Percentiles rank a stretch among this genome's conserved stretches.
These are phyloP conservation scores for Pascua guehoae DNA, from an alignment of 1,284 basidiomycete species.

Conservation along the genomic window DNA sequence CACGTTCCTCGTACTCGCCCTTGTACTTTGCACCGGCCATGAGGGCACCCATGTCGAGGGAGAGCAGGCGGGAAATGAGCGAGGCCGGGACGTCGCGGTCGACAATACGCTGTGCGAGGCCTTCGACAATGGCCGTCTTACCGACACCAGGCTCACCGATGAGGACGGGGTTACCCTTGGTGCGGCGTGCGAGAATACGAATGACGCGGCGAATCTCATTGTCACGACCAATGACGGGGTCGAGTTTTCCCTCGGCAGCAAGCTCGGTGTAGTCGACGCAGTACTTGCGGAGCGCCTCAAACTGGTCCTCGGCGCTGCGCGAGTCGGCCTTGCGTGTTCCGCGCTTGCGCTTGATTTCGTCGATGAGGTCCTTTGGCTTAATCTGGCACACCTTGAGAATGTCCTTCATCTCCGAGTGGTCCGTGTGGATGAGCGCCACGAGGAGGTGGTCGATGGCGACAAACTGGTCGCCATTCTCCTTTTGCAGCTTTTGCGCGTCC, in stretches of 20 bases:
- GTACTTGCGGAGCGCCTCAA: slow-evolving; percentile 52
- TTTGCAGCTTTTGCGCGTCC: slow-evolving; percentile 74
- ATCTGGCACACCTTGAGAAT: slow-evolving; percentile 53
- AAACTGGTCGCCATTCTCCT: slow-evolving; percentile 80
- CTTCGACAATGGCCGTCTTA: slow-evolving; percentile 91
- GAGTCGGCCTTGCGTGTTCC: slow-evolving; percentile 56
- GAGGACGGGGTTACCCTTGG: slow-evolving; percentile 58
- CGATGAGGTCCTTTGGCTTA: slow-evolving; percentile 52
- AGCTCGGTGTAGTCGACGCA: slow-evolving; percentile 49
- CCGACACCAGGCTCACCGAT: slow-evolving; percentile 83
- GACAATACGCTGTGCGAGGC: slow-evolving; percentile 91
- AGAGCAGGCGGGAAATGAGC: slow-evolving; percentile 73
- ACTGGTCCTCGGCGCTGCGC: slow-evolving; percentile 53
- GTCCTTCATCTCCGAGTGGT: slow-evolving; percentile 46
- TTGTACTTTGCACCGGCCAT: slow-evolving; percentile 94
- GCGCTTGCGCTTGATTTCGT: slow-evolving; percentile 53
- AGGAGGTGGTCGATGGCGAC: slow-evolving; percentile 85
- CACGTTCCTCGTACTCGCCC: slow-evolving; percentile 95
- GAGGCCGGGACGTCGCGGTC: slow-evolving; percentile 91
- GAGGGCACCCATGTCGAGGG: slow-evolving; percentile 81
- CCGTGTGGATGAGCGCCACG: slow-evolving; percentile 63
- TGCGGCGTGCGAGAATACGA: slow-evolving; percentile 70
- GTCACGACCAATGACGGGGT: slow-evolving; percentile 59
- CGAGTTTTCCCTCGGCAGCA: slow-evolving; percentile 55
- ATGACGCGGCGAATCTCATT: slow-evolving; percentile 57